Conservation (phyloP, 2,329 filamentous ascomycete species). For the Aspergillus sp. region DNA sequence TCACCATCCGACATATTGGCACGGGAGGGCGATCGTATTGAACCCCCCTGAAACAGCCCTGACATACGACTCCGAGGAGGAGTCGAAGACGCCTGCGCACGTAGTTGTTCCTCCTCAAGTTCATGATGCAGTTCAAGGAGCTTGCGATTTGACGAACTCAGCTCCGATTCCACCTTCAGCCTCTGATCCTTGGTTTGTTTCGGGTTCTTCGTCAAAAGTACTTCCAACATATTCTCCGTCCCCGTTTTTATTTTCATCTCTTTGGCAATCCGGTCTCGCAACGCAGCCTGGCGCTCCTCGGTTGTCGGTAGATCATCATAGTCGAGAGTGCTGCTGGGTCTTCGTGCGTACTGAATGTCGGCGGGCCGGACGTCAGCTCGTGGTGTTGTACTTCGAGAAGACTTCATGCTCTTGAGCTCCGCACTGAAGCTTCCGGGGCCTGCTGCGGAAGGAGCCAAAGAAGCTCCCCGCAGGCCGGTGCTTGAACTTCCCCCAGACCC, state of each 20-base stretch:
- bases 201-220: conserved; percentile 87
- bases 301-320: conserved; percentile 61
- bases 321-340: conserved; percentile 51
- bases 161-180: conserved; percentile 76
- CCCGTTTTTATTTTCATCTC: conserved; percentile 98
- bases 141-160: conserved; percentile 81
- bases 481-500: conserved; percentile 59
- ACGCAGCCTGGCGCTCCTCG: conserved; percentile 71
- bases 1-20: conserved; percentile 38
- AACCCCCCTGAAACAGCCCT: conserved; percentile 57
- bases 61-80: conserved; percentile 54
- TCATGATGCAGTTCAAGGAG: conserved; percentile 60
- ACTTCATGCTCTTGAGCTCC: conserved; percentile 70
- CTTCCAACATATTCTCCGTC: conserved; percentile 96
- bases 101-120: conserved; percentile 60
- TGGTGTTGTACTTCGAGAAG: conserved; percentile 62
- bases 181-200: conserved; percentile 92
- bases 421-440: conserved; percentile 85
- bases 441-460: conserved; percentile 68
- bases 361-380: conserved; percentile 57
- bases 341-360: conserved; percentile 34
- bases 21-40: conserved; percentile 52
- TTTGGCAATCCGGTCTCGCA: conserved; percentile 85
- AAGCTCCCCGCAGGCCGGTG: conserved; percentile 64
- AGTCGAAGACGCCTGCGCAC: conserved; percentile 55